Base-by-base conservation (phyloP, 805 yeast genomes). In the Torulaspora quercuum region DNA sequence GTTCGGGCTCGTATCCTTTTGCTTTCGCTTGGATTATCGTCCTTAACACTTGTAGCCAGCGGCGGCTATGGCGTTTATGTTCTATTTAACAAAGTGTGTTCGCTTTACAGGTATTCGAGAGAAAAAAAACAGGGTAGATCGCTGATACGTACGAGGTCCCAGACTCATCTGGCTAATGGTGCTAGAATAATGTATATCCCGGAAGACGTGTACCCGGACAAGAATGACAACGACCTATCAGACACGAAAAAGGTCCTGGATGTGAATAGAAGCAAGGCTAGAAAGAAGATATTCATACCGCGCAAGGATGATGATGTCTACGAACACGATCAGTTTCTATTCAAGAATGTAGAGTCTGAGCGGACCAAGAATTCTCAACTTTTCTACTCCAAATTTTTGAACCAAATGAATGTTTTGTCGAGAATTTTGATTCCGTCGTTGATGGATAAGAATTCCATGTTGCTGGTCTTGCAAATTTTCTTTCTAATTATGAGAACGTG, bases 401-500 rank as follows among this genome's bases (percentile, higher is more conserved):
- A 76, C 42, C 94, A 88, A 64, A 64, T 87, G 45, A 65, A 68
- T 25, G 82, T 89, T 21, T 74, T 89, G 25, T 82, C 94, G 82
- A 73, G 76, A 50, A 82, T 89, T 25, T 66, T 89, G 47, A 77
- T 88, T n/a, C 97, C 97, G 0, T 75, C 73, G 35, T 56, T 82
- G 42, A 70, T 73, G 41, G 77, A 83, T 45, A 78, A 75, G 51
- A 86, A 85, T 52, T 70, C 87, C 0, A 69, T 76, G 12, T 63
- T 85, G 30, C 63, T 89, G 27, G 59, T 75, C 3, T 68, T 85
- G 6, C 95, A 89, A 53, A 76, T 89, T 39, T 67, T 76, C 42
- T 83, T 87, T 49, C 69, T 89, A 25, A 67, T 86, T 14, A 69
- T 86, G 46, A 71, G 97, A 61, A 89, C 97, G 1, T 89, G 89